phyloP scores from a whole-genome alignment of 1,139 yeast species.

The Yamadazyma aaseri region DNA sequence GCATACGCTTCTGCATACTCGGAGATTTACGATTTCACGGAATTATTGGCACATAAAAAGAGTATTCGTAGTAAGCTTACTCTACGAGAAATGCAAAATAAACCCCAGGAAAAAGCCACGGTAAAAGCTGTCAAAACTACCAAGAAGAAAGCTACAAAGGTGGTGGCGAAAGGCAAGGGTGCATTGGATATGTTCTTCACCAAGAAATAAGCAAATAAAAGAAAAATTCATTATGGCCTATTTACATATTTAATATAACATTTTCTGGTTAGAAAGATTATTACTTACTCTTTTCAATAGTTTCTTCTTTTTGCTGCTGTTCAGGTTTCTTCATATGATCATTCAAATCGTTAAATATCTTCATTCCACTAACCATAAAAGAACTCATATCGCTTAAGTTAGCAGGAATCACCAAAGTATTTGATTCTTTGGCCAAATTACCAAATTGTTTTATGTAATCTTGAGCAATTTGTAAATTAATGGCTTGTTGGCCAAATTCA shows the following conservation, averaged over 20 bases:
- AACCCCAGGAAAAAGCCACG: slow-evolving; percentile 12
- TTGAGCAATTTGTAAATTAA: slow-evolving; percentile 76
- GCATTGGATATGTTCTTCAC: slow-evolving; percentile 64
- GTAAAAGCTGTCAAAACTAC: slow-evolving; percentile 20
- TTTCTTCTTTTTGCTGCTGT: background rate
- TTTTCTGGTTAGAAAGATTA: background rate
- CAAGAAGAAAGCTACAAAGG: slow-evolving; percentile 19
- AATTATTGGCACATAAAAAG: slow-evolving; percentile 29
- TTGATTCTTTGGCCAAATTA: slow-evolving; percentile 77
- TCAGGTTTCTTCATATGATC: slow-evolving; percentile 1
- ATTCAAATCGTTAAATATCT: slow-evolving; percentile 61
- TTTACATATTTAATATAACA: slow-evolving; percentile 1
- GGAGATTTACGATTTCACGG: slow-evolving; percentile 23
- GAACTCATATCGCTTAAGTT: slow-evolving; percentile 73
- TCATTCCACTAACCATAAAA: slow-evolving; percentile 75
- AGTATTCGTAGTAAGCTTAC: slow-evolving; percentile 25
- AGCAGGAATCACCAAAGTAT: slow-evolving; percentile 75
- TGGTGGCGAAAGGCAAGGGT: slow-evolving; percentile 55
- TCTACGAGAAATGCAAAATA: slow-evolving; percentile 6
- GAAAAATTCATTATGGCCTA: slow-evolving; percentile 2
- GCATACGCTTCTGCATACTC: slow-evolving; percentile 9
- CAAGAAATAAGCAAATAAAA: slow-evolving; percentile 15
- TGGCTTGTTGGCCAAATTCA: slow-evolving; percentile 75
- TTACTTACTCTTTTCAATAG: slow-evolving; percentile 1
- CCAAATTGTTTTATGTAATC: slow-evolving; percentile 82